A percentile compares a stretch with the other conserved stretches of the same genome.
Evolutionary conservation across 352 stramenopile species (phyloP).

Genomic region (Pilasporangium apinafurcum): DNA sequence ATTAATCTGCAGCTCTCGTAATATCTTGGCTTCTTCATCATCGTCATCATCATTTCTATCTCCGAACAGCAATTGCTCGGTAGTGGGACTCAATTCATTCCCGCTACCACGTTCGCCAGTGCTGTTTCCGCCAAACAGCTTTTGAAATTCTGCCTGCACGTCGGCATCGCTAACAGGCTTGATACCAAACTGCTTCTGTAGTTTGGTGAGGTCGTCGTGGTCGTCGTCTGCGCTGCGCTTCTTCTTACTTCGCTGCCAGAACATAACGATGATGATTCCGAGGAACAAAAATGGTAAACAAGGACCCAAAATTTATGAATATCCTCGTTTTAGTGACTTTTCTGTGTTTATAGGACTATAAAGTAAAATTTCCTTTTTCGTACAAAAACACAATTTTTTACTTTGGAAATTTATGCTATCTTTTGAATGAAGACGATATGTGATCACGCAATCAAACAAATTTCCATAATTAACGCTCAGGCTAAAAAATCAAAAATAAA

Average conservation of each 20-base stretch:
- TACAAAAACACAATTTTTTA: too few species aligned
- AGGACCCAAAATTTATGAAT: too few species aligned
- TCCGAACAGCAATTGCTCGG: slow-evolving; percentile 41
- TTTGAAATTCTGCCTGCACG: slow-evolving; percentile 55
- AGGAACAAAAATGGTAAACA: too few species aligned
- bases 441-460: too few species aligned
- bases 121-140: slow-evolving; percentile 28
- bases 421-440: too few species aligned
- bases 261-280: too few species aligned
- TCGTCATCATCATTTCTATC: slow-evolving; percentile 15
- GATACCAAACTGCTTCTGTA: slow-evolving; percentile 79
- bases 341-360: too few species aligned
- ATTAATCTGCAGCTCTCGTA: slow-evolving; percentile 37
- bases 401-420: too few species aligned
- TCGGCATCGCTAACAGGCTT: slow-evolving; percentile 59
- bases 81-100: slow-evolving; percentile 35
- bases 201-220: slow-evolving; percentile 40
- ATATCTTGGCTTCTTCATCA: slow-evolving; percentile 59
- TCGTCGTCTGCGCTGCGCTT: slow-evolving; percentile 4
- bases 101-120: not conserved
- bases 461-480: too few species aligned
- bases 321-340: too few species aligned
- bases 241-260: slow-evolving; percentile 46
- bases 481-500: too few species aligned
- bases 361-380: too few species aligned